Evolutionary conservation across 495 filamentous ascomycete species (phyloP), one percentile per base, ranked within the genome.

Genomic region (Penicillium atrosanguineum): DNA sequence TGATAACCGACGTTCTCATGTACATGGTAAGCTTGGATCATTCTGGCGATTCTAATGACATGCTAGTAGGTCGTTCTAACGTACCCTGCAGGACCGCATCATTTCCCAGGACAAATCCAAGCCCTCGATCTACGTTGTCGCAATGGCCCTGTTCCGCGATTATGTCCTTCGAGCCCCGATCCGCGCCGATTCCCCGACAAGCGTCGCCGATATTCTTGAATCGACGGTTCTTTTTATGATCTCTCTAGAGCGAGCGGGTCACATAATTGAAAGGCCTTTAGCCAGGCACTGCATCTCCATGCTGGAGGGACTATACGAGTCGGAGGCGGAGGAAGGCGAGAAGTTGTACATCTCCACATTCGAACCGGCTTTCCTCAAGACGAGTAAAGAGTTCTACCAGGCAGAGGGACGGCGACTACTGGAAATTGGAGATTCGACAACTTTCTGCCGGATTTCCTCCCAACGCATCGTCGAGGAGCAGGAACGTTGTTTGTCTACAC

Each of bases 1-100:
- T 99, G 95, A 86, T 90, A 40, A 94, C 93, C 11, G 95, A 99
- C 66, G 90, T 99, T 29, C 71, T 97, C 34, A 97, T 99, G 92
- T 99, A 99, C 59, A 92, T 99, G 81, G 87, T 89, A 64, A 52
- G 84, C 61, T 21, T 25, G 23, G 23, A 9, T 38, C 4, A 0
- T 23, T 44, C 21, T 14, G 9, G n/a, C 4, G 20, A 12, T 1
- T n/a, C 20, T 16, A 6, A 28, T 14, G 1, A 20, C 4, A 19
- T 3, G 14, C 23, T 23, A 23, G 5, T 5, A 5, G 23, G 2
- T 2, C 5, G 23, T 23, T 23, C 9, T 25, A n/a, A 39, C 31
- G 36, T 12, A 37, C 25, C 26, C 43, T 23, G 16, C 37, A 79
- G 83, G 94, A 99, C 56, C 88, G 93, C 23, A 82, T 90, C 14